Conservation (phyloP, 1,139 yeast species). For the Scheffersomyces cryptocercus region DNA sequence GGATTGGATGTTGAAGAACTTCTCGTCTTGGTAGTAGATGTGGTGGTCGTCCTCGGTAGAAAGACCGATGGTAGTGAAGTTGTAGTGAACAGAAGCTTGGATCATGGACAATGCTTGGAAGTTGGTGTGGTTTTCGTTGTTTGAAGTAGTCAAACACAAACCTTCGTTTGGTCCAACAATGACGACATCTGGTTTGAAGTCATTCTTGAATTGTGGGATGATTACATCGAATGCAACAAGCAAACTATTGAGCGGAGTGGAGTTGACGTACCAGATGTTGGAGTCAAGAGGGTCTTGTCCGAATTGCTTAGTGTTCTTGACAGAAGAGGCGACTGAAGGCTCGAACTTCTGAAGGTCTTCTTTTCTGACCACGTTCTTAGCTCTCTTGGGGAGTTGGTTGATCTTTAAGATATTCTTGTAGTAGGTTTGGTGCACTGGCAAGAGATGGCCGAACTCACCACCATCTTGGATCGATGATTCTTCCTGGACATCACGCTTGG, state of each 20-base stretch:
- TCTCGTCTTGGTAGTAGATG: constrained; percentile 36
- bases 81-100: constrained; percentile 13
- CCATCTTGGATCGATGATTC: constrained; percentile 18
- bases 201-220: constrained; percentile 30
- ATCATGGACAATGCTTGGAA: constrained; percentile 6
- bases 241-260: constrained; percentile 31
- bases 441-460: constrained; percentile 39
- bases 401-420: constrained; percentile 21
- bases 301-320: constrained; percentile 12
- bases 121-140: constrained; percentile 3
- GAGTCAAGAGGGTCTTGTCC: constrained; percentile 39
- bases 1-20: constrained; percentile 18
- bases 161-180: constrained; percentile 44
- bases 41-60: constrained; percentile 30
- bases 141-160: constrained; percentile 13
- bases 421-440: constrained; percentile 33
- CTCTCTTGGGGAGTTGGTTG: constrained; percentile 17
- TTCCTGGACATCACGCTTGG: constrained; percentile 1
- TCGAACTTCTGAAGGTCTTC: constrained; percentile 3
- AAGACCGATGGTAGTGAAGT: constrained; percentile 30
- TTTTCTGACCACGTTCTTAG: constrained; percentile 20
- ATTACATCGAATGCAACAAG: constrained; percentile 34
- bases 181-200: constrained; percentile 37
- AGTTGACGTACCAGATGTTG: constrained; percentile 42
- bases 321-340: not conserved